Base-by-base conservation (phyloP, 2,329 filamentous ascomycete genomes). In the Aspergillus versicolor region DNA sequence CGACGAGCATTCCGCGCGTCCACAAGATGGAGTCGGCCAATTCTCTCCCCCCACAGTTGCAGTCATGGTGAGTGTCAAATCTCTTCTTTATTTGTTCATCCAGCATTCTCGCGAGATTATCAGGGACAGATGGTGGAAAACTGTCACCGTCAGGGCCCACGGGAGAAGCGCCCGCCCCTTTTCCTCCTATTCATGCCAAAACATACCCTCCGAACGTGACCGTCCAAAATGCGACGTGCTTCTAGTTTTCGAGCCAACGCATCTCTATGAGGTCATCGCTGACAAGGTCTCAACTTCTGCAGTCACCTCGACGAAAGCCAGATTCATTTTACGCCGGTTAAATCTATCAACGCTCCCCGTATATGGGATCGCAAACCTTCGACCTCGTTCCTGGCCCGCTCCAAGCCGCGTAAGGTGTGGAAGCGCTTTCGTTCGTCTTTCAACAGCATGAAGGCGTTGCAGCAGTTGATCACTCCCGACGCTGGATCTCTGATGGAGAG, bases 311-410 rank as follows among this genome's bases (percentile, higher is more conserved):
- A 66, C 19, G 67, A 70, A n/a, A 64, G 64, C 30, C 63, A 65
- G 22, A 75, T 74, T 59, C 67, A 68, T 19, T 79, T 79, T 54
- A 78, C 77, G n/a, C 77, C 77, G 9, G 65, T 71, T 52, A 73
- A 74, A 47, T 64, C 66, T n/a, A 69, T 64, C 45, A 65, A 67
- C 32, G 58, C 67, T 37, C 75, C 75, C 30, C 75, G 73, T 55
- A 62, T 75, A 56, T 79, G 77, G 77, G 77, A 79, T 54, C 76
- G 77, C 56, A 74, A 74, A 54, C 76, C 76, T 17, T 72, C 76
- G 4, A 77, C 73, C 5, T 71, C 77, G 3, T 73, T 75, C 48
- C 60, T 70, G 38, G 63, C 71, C 13, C 73, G 75, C 11, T 68
- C 73, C 41, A 75, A 74, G 41, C 68, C 75, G 40, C 75, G 74